These are phyloP conservation scores for Bathelium albidoporum DNA, from an alignment of 495 filamentous ascomycete genomes.

Conservation along the genomic window DNA sequence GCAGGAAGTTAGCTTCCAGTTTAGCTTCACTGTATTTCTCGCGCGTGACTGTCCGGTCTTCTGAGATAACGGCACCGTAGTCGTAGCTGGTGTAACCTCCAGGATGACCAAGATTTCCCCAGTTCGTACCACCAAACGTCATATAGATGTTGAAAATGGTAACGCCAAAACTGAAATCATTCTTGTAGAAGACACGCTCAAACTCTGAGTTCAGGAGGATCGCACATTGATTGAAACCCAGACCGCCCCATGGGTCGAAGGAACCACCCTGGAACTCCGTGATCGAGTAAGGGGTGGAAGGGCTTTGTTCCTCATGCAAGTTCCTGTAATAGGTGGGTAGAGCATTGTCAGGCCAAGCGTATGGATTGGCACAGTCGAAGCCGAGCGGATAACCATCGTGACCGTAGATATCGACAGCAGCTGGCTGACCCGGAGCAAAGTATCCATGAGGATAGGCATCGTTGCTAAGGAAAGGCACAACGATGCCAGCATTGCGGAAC, in stretches of 20 bases:
- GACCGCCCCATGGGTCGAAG: conserved; percentile 64
- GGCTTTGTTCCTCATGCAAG: conserved; percentile 48
- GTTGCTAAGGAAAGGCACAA: conserved; percentile 68
- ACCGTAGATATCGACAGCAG: conserved; percentile 68
- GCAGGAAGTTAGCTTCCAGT: conserved; percentile 60
- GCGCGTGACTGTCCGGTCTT: conserved; percentile 53
- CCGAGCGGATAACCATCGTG: conserved; percentile 58
- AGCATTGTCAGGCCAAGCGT: conserved; percentile 31
- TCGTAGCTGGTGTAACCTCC: conserved; percentile 63
- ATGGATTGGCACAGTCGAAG: conserved; percentile 40
- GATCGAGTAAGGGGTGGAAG: conserved; percentile 56
- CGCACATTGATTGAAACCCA: conserved; percentile 54
- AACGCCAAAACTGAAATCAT: conserved; percentile 54
- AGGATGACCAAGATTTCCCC: conserved; percentile 69
- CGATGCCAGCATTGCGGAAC: conserved; percentile 54
- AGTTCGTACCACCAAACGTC: conserved; percentile 47
- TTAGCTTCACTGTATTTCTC: conserved; percentile 77
- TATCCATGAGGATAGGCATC: conserved; percentile 51
- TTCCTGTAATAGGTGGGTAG: conserved; percentile 33
- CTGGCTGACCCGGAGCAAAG: conserved; percentile 57
- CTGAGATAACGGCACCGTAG: conserved; percentile 57
- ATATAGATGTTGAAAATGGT: conserved; percentile 60
- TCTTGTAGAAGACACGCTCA: conserved; percentile 73
- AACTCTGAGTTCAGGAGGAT: conserved; percentile 57
- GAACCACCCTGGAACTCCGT: conserved; percentile 68